Percentiles rank a stretch among this genome's conserved stretches.
Conservation (phyloP, 2,329 filamentous ascomycete genomes). For the Ciborinia camelliae region DNA sequence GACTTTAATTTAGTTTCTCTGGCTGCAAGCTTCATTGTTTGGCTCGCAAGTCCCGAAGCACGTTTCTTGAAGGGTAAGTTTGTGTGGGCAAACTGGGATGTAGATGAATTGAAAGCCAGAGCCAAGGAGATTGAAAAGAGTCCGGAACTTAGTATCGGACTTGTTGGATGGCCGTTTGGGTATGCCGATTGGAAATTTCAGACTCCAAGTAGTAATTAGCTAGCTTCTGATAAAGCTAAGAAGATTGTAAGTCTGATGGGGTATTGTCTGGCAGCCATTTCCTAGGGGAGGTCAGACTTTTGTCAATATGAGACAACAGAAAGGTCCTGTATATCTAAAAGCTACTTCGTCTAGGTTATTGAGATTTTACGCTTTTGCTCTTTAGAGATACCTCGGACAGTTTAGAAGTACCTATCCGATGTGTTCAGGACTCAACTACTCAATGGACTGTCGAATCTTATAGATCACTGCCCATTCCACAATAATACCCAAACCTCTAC, state of each 20-base stretch:
- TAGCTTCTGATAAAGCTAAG: background rate
- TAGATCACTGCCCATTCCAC: no score
- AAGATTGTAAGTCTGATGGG: background rate
- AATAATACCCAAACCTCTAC: no score
- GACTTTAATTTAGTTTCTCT: constrained; percentile 28
- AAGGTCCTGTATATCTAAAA: background rate
- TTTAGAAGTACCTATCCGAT: no score
- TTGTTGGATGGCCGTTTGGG: constrained; percentile 26
- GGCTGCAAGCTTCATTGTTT: constrained; percentile 29
- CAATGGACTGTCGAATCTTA: no score
- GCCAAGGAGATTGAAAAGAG: constrained; percentile 34
- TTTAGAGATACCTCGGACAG: no score
- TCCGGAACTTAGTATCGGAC: constrained; percentile 23
- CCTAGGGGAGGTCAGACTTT: background rate
- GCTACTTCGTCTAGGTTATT: no score
- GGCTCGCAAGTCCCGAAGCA: constrained; percentile 41
- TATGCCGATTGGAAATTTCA: background rate
- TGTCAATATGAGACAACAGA: background rate
- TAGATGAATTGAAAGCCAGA: constrained; percentile 46
- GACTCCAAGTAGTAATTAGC: background rate
- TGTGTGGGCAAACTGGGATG: constrained; percentile 51
- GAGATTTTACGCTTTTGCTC: no score
- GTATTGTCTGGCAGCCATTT: background rate
- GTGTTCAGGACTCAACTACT: no score
- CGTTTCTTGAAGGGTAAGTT: constrained; percentile 46